Evolutionary conservation across 345 rosid genomes (phyloP).

Genomic region (thale cress (Arabidopsis thaliana)): TAIR10.1 NC_003074.8:22558001-22558500

Average conservation of each 20-base stretch:
- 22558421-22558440: conserved; percentile 79
- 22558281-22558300: conserved; percentile 87
- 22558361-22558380: conserved; percentile 87
- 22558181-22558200: conserved; percentile 67
- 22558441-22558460: conserved; percentile 61
- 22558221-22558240: conserved; percentile 65
- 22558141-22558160: conserved; percentile 52
- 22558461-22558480: conserved; percentile 76
- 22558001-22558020: conserved; percentile 89
- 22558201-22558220: conserved; percentile 63
- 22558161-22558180: conserved; percentile 60
- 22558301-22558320: conserved; percentile 79
- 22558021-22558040: conserved; percentile 92
- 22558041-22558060: conserved; percentile 80
- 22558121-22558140: conserved; percentile 69
- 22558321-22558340: conserved; percentile 83
- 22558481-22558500: conserved; percentile 79
- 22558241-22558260: conserved; percentile 69
- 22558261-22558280: conserved; percentile 95
- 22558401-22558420: conserved; percentile 80
- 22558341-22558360: conserved; percentile 66
- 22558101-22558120: conserved; percentile 72
- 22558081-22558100: conserved; percentile 87
- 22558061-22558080: conserved; percentile 73
- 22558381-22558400: conserved; percentile 94